phyloP scores from a whole-genome alignment of 768 basidiomycete species.

The Hebeloma cylindrosporum region DNA sequence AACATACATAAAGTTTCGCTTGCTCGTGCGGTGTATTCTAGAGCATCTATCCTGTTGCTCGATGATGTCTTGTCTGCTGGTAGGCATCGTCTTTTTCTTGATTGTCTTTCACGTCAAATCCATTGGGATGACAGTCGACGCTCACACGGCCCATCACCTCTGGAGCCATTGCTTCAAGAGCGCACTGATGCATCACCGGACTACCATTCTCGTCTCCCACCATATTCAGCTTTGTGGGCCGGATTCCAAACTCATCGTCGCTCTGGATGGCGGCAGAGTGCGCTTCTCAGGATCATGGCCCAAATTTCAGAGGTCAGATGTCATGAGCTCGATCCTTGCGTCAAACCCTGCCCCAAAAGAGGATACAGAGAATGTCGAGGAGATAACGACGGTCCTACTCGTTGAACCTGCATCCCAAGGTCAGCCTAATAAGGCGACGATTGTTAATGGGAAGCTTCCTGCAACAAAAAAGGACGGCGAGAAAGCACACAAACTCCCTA shows the following conservation, averaged over 20 bases:
- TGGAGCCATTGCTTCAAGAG: conserved; percentile 84
- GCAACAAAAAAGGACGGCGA: conserved; percentile 25
- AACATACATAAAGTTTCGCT: conserved; percentile 30
- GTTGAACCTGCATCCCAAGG: conserved; percentile 66
- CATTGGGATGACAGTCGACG: conserved; percentile 61
- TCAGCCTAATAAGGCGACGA: conserved; percentile 48
- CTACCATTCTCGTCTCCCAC: conserved; percentile 92
- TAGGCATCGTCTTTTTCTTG: conserved; percentile 43
- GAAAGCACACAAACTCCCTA: conserved; percentile 76
- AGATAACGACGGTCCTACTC: too few relatives aligned
- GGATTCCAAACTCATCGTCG: conserved; percentile 79
- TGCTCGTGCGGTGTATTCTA: conserved; percentile 86
- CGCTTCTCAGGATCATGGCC: conserved; percentile 68
- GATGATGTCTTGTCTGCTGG: conserved; percentile 77
- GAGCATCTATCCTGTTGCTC: conserved; percentile 77
- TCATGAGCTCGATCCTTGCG: conserved; percentile 68
- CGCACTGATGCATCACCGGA: conserved; percentile 75
- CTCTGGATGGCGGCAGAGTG: conserved; percentile 80
- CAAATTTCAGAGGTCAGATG: conserved; percentile 62
- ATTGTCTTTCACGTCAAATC: neutral
- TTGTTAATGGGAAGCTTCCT: too few relatives aligned
- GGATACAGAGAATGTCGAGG: conserved; percentile 62
- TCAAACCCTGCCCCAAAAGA: conserved; percentile 40
- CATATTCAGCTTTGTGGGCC: conserved; percentile 87
- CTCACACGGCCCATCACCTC: conserved; percentile 89